These are phyloP conservation scores for Candida insectalens DNA, from an alignment of 805 yeast genomes.

Conservation along the genomic window DNA sequence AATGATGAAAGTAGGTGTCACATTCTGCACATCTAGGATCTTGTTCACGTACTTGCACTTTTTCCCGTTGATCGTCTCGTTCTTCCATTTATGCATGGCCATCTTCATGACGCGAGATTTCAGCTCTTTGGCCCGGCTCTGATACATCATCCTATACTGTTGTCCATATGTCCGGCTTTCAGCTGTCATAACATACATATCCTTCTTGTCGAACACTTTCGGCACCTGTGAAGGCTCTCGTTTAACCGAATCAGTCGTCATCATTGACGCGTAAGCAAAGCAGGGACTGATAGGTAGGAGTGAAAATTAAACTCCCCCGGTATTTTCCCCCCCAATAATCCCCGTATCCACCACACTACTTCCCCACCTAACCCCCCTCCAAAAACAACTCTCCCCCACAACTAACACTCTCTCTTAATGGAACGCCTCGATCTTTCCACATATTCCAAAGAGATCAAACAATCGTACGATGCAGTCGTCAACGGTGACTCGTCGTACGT, in stretches of 20 bases:
- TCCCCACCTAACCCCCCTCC: too few relatives aligned
- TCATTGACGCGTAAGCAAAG: too few relatives aligned
- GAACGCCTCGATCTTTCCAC: constrained; percentile 53
- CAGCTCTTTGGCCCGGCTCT: constrained; percentile 37
- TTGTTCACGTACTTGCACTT: constrained; percentile 27
- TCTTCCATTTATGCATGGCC: constrained; percentile 33
- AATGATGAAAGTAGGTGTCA: constrained; percentile 66
- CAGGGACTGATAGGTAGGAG: too few relatives aligned
- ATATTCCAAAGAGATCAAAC: constrained; percentile 66
- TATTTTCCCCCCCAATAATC: too few relatives aligned
- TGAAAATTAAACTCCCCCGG: too few relatives aligned
- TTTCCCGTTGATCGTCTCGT: constrained; percentile 27
- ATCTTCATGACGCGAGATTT: constrained; percentile 35
- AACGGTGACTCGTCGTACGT: constrained; percentile 74
- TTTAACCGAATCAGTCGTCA: constrained; percentile 16
- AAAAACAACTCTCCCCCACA: too few relatives aligned
- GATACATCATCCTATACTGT: constrained; percentile 54
- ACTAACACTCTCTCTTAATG: constrained; percentile 29
- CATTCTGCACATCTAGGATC: constrained; percentile 53
- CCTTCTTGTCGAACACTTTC: constrained; percentile 4
- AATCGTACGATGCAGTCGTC: constrained; percentile 68
- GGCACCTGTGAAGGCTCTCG: constrained; percentile 9
- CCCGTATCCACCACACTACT: too few relatives aligned
- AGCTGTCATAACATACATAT: constrained; percentile 9
- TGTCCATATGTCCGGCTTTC: constrained; percentile 32